Evolutionary conservation across 768 basidiomycete genomes (phyloP), one percentile per base, ranked within the genome.

Genomic region (Erythrobasidium yunnanense): DNA sequence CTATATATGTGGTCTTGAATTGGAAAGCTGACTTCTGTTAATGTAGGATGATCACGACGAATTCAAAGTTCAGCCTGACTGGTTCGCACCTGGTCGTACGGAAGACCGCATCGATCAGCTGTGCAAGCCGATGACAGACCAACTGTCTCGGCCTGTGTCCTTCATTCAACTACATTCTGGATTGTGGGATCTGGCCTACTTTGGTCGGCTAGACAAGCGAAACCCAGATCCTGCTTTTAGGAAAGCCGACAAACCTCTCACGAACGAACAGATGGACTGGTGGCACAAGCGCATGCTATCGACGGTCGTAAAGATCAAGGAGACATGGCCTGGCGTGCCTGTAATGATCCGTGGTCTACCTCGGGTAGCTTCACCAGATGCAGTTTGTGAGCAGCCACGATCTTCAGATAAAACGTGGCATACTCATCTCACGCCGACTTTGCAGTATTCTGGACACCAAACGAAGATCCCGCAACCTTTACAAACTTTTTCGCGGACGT

Each of bases 171-270:
- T 73, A 0, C 72, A 73, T 33, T 70, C 71, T 0, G 72, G 72
- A 69, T 68, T 73, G n/a, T 73, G 72, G 72, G 72, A 73, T 45
- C 68, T 71, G 27, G 71, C 71, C 32, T 69, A 71, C 42, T 73
- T 71, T 51, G 72, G 72, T 22, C 66, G 71, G 0, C 68, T 70
- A 45, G 71, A 72, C 66, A 70, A 68, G 8, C 56, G 56, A 2
- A 22, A 25, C 27, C 33, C 56, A 4, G 56, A 45, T 47, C 55
- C 66, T n/a, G 7, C 49, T 2, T 22, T 49, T 22, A 65, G 65
- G 7, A 65, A 66, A 22, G 69, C 72, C 29, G 66, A 68, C 29
- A 66, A 62, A 30, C 72, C 72, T 11, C 50, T 73, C 15, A 70
- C 71, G 23, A 67, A 65, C 42, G 56, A 57, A 25, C 69, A 69